Evolutionary conservation across 305 asterid species (phyloP).

Genomic region (Fraxinus angustifolia): DNA sequence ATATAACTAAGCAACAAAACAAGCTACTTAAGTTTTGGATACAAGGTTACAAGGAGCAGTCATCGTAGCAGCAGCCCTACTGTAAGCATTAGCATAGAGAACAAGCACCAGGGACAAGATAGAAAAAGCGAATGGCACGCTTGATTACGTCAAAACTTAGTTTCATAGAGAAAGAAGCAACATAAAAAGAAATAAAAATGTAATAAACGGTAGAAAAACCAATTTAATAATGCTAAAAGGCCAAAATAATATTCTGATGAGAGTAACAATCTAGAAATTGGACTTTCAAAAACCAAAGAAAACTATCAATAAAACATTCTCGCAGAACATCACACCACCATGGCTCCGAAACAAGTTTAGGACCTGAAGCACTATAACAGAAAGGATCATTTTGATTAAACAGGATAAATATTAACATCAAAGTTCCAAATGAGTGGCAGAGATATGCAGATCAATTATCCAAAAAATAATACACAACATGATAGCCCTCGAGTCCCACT

Average conservation of each 20-base stretch:
- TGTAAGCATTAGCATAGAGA: neutral
- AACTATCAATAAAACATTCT: neutral
- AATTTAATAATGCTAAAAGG: neutral
- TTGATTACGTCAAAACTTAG: neutral
- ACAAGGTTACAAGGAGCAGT: neutral
- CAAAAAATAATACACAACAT: conserved; percentile 43
- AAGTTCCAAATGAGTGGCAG: neutral
- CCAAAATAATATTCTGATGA: neutral
- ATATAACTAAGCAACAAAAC: neutral
- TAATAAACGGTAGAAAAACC: neutral
- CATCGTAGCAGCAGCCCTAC: neutral
- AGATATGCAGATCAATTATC: neutral
- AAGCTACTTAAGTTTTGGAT: neutral
- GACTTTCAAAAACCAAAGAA: neutral
- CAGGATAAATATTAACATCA: neutral
- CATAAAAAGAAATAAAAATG: neutral
- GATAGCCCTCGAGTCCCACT: conserved; percentile 92
- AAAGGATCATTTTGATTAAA: neutral
- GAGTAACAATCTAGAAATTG: neutral
- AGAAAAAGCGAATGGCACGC: neutral
- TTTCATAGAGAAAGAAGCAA: neutral
- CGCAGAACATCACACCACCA: neutral
- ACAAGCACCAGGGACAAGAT: neutral
- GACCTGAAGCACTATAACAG: neutral
- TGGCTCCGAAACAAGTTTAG: neutral